Evolutionary conservation across 305 asterid genomes (phyloP).

Genomic region (Rubia peregrina): DNA sequence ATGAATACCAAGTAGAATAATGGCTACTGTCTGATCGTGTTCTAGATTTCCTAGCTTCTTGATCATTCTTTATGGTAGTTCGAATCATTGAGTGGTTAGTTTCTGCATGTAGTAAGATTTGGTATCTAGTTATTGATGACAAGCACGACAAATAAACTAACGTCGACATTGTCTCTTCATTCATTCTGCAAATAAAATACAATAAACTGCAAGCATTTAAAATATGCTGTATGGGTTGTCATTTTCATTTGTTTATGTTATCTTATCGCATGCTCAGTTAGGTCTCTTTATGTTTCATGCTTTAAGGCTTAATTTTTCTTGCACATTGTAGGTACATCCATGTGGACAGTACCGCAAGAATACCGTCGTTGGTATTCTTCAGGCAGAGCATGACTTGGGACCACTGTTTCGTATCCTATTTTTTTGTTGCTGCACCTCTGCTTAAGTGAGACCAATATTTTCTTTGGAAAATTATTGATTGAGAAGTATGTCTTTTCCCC

Average conservation of each 20-base stretch:
- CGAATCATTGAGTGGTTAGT: not conserved
- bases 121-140: not conserved
- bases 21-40: not conserved
- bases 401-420: conserved; percentile 88
- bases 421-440: not conserved
- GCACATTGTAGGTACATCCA: conserved; percentile 69
- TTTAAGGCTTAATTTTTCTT: conserved; percentile 2
- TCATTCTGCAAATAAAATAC: not conserved
- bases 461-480: not conserved
- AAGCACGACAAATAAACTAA: not conserved
- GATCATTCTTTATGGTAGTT: not conserved
- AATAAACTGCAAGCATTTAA: not conserved
- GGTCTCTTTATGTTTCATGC: conserved; percentile 5
- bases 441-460: not conserved
- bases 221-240: conserved; percentile 3
- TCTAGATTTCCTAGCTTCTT: not conserved
- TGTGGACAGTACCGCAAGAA: conserved; percentile 99
- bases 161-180: not conserved
- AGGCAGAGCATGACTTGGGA: conserved; percentile 87
- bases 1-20: not conserved
- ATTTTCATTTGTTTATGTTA: not conserved
- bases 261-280: not conserved
- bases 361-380: conserved; percentile 81
- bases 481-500: not conserved
- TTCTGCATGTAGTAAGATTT: not conserved